Percentiles rank a stretch among this genome's conserved stretches.
Conservation (phyloP, 2,329 filamentous ascomycete species). For the Pleoardoris graminearum region DNA sequence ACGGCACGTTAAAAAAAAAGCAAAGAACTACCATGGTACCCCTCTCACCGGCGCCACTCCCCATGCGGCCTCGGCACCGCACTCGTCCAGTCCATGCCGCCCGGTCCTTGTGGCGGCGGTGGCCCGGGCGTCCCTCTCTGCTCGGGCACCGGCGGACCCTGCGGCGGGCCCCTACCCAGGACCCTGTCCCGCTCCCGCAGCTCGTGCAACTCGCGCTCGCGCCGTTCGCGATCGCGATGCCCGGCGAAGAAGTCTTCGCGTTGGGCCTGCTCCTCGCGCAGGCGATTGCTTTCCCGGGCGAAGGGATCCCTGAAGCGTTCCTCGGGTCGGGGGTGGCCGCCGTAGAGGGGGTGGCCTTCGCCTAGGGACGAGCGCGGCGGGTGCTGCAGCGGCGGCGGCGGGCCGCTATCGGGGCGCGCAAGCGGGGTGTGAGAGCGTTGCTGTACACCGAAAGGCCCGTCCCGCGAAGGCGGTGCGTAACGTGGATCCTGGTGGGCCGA, state of each 20-base stretch:
- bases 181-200: constrained; percentile 4
- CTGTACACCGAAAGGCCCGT: constrained; percentile 27
- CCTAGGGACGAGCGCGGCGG: constrained; percentile 37
- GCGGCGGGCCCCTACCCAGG: neutral
- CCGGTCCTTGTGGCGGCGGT: neutral
- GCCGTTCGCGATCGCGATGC: constrained; percentile 1
- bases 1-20: neutral
- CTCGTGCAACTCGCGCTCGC: constrained; percentile 1
- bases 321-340: constrained; percentile 30
- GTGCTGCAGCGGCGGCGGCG: constrained; percentile 37
- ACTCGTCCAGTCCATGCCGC: constrained; percentile 5
- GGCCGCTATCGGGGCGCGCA: constrained; percentile 32
- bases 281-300: constrained; percentile 31
- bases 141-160: neutral
- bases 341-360: constrained; percentile 28
- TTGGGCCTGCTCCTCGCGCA: constrained; percentile 37
- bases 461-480: constrained; percentile 32
- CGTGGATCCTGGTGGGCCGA: constrained; percentile 34
- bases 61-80: neutral
- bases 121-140: neutral
- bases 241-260: constrained; percentile 3
- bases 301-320: constrained; percentile 33
- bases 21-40: too few species aligned
- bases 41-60: too few species aligned
- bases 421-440: constrained; percentile 43